These are phyloP conservation scores for Zygoascus flipseniorum DNA, from an alignment of 805 yeast species.

Conservation along the genomic window DNA sequence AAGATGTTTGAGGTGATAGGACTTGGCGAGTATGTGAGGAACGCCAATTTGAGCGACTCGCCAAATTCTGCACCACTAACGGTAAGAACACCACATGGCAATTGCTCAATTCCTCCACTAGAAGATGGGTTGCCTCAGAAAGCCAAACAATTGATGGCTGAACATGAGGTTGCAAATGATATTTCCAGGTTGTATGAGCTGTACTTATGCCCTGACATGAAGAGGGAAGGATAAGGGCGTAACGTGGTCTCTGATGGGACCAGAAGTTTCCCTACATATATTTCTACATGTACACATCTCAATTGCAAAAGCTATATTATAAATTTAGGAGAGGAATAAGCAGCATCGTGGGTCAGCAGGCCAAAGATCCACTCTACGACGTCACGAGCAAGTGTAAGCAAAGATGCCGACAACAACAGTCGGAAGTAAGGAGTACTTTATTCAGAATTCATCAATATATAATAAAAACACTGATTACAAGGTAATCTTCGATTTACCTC, in stretches of 20 bases:
- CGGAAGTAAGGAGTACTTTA: background rate
- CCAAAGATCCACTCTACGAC: too few relatives aligned
- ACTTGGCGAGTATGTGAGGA: background rate
- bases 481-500: conserved; percentile 14
- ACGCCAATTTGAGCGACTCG: background rate
- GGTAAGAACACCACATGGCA: background rate
- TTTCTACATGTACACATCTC: too few relatives aligned
- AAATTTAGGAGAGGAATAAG: too few relatives aligned
- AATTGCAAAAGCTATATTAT: too few relatives aligned
- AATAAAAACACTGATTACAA: conserved; percentile 3
- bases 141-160: background rate
- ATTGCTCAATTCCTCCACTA: background rate
- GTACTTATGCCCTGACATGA: background rate
- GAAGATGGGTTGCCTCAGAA: background rate
- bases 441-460: background rate
- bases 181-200: background rate
- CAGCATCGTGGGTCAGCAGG: too few relatives aligned
- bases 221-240: too few relatives aligned
- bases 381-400: too few relatives aligned
- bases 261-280: too few relatives aligned
- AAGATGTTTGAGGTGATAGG: conserved; percentile 4
- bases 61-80: background rate
- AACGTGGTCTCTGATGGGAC: too few relatives aligned
- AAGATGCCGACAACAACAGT: background rate
- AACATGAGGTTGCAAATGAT: background rate